Percentiles rank a stretch among this genome's conserved stretches.
Conservation (phyloP, 2,329 filamentous ascomycete species). For the Helminthosporium solani region DNA sequence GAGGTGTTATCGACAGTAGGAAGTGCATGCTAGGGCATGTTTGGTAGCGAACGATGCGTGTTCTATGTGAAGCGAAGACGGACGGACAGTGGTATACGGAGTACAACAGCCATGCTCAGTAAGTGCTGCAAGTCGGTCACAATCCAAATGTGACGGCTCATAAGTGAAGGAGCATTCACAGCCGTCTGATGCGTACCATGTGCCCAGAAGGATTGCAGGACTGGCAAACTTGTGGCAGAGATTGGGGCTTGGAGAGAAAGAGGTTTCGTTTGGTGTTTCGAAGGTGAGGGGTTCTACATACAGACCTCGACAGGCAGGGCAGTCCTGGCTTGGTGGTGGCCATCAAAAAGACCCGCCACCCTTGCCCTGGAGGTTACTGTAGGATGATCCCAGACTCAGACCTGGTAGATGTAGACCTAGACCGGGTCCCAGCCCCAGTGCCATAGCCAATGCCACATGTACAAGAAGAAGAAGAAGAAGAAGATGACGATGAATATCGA, state of each 20-base stretch:
- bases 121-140: background rate
- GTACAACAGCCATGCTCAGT: background rate
- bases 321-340: no score
- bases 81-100: background rate
- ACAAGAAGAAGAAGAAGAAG: no score
- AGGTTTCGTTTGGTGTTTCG: constrained; percentile 19
- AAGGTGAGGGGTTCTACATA: background rate
- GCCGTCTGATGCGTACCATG: background rate
- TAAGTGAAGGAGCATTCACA: background rate
- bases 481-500: no score
- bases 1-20: constrained; percentile 12
- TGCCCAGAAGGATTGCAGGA: constrained; percentile 1
- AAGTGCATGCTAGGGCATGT: constrained; percentile 7
- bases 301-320: constrained; percentile 4
- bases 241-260: constrained; percentile 1
- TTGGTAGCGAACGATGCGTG: constrained; percentile 13
- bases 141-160: background rate
- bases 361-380: no score
- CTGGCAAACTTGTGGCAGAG: background rate
- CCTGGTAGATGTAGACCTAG: no score
- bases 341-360: no score
- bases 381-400: no score
- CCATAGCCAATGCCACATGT: no score
- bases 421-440: no score
- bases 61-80: constrained; percentile 10